Evolutionary conservation across 1,284 basidiomycete species (phyloP), one percentile per base, ranked within the genome.

Genomic region (Pisolithus thermaeus): DNA sequence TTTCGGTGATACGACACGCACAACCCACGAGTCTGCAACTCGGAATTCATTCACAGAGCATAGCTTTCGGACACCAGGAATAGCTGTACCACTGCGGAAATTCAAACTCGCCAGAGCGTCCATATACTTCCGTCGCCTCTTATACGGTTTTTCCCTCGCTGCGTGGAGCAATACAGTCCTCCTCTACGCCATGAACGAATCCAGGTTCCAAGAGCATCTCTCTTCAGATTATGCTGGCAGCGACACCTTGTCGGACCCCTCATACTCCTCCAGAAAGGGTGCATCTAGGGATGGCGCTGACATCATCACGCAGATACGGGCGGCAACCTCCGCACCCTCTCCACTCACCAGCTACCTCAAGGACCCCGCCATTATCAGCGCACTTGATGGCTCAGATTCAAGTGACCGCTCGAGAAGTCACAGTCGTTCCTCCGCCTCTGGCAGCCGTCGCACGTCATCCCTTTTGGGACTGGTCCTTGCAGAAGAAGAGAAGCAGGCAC

Each of bases 401-500:
- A 36, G 39, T 50, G 50, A 20, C 63, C 41, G 46, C 27, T 44
- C 58, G 36, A 56, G 55, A 20, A 56, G 47, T 20, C 56, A 57
- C 9, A 56, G 63, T 1, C 64, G 56, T 25, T 58, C 66, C 27
- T 59, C 67, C 8, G 61, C 54, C 53, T 51, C 61, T 2, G 66
- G 63, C 4, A 56, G 60, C 45, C 59, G 59, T 37, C 51, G 43
- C 32, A 43, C 59, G 0, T 52, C 59, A 3, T 50, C 65, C 11
- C 50, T 67, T 25, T 55, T 66, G 28, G 64, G 63, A 1, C 44
- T 77, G 32, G 72, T 79, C 38, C 73, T 84, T 28, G 76, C 76
- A n/a, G 82, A 84, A 55, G 80, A 83, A 62, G 80, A 84, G 62
- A 75, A 76, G 48, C 79, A 83, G 58, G 73, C 74, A 28, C 72